phyloP scores from a whole-genome alignment of 176 grass and related monocot genomes.

The Aegilops longissima region DNA sequence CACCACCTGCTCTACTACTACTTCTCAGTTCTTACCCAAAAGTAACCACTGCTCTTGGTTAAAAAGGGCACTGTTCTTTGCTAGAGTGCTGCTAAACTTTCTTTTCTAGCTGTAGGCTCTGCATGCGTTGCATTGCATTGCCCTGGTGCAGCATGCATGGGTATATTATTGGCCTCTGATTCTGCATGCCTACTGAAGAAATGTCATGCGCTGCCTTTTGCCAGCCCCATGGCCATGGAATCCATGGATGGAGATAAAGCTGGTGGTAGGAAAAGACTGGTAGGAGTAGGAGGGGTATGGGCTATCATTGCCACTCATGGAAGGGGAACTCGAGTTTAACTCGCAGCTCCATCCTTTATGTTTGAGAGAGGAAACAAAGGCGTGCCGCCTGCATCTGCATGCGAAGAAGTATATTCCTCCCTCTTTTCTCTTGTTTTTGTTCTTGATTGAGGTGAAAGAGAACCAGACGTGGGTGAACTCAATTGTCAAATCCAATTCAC shows the following conservation, averaged over 20 bases:
- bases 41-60: conserved; percentile 10
- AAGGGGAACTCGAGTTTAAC: conserved; percentile 18
- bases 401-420: conserved; percentile 21
- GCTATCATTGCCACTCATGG: conserved; percentile 47
- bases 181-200: conserved; percentile 36
- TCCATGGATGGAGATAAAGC: conserved; percentile 21
- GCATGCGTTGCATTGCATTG: background rate
- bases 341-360: background rate
- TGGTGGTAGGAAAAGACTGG: background rate
- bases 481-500: conserved; percentile 28
- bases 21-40: background rate
- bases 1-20: background rate
- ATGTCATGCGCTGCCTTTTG: conserved; percentile 38
- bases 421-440: background rate
- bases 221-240: background rate
- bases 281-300: background rate
- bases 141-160: background rate
- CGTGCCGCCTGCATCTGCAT: background rate
- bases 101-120: background rate
- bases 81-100: background rate
- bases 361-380: conserved; percentile 28
- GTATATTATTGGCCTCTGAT: conserved; percentile 18
- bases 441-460: background rate
- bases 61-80: conserved; percentile 16
- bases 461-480: background rate